These are phyloP conservation scores for Chernovozyma sophiae-reginae DNA, from an alignment of 1,139 yeast genomes.

Conservation along the genomic window DNA sequence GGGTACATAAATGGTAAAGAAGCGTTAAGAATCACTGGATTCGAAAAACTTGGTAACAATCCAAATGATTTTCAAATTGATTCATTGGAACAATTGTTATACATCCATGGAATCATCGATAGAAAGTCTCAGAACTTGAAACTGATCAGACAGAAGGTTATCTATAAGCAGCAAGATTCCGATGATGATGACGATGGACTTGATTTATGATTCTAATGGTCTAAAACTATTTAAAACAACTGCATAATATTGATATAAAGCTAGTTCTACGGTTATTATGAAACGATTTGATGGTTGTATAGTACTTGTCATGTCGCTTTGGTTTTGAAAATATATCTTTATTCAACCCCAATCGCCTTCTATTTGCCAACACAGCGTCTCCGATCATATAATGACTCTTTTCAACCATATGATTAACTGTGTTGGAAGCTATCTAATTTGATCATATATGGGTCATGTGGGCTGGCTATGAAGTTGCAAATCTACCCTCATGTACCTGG, in stretches of 20 bases:
- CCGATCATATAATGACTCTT: conserved; percentile 8
- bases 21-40: conserved; percentile 58
- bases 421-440: too few relatives aligned
- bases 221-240: background rate
- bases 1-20: conserved; percentile 62
- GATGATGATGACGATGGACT: conserved; percentile 24
- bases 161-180: conserved; percentile 9
- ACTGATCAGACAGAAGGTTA: conserved; percentile 10
- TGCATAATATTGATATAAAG: background rate
- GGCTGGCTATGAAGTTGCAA: too few relatives aligned
- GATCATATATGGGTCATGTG: background rate
- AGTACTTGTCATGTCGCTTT: too few relatives aligned
- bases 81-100: conserved; percentile 44
- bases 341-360: conserved; percentile 6
- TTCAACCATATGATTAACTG: too few relatives aligned
- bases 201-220: conserved; percentile 1
- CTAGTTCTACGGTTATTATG: too few relatives aligned
- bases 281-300: too few relatives aligned
- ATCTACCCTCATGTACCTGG: too few relatives aligned
- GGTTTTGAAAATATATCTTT: background rate
- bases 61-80: conserved; percentile 28
- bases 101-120: conserved; percentile 24
- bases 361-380: conserved; percentile 9
- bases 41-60: conserved; percentile 50
- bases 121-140: conserved; percentile 30